phyloP scores from a whole-genome alignment of 805 yeast genomes.

The Kodamaea restingae region DNA sequence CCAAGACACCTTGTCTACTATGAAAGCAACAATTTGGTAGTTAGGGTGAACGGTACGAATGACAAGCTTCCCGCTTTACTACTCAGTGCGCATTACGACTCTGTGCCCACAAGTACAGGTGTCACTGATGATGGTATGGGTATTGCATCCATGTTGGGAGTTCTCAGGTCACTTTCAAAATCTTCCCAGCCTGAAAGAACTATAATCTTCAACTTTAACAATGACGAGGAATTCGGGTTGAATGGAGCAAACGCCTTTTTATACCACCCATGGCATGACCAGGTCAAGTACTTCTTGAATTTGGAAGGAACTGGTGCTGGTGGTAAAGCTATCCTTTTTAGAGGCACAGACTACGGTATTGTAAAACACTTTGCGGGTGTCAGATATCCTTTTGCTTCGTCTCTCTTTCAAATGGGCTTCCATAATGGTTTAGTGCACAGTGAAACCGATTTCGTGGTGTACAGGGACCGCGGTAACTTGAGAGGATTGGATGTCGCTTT shows the following conservation, averaged over 20 bases:
- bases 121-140: conserved; percentile 94
- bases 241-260: conserved; percentile 75
- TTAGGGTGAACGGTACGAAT: conserved; percentile 63
- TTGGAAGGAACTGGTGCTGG: conserved; percentile 94
- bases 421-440: conserved; percentile 65
- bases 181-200: conserved; percentile 62
- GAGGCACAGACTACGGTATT: conserved; percentile 77
- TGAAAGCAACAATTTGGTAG: conserved; percentile 79
- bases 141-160: conserved; percentile 71
- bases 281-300: conserved; percentile 65
- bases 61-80: conserved; percentile 60
- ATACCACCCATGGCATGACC: conserved; percentile 65
- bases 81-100: conserved; percentile 82
- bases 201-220: conserved; percentile 78
- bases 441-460: conserved; percentile 83
- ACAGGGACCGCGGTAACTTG: conserved; percentile 54
- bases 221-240: conserved; percentile 85
- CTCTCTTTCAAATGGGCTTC: conserved; percentile 83
- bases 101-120: conserved; percentile 84
- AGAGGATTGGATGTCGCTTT: conserved; percentile 91
- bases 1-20: conserved; percentile 61
- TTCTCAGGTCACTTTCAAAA: conserved; percentile 46
- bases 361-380: conserved; percentile 55
- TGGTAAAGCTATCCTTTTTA: conserved; percentile 73
- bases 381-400: conserved; percentile 69